phyloP scores from a whole-genome alignment of 2,329 filamentous ascomycete genomes.

The Reticulascus tulasneorum region DNA sequence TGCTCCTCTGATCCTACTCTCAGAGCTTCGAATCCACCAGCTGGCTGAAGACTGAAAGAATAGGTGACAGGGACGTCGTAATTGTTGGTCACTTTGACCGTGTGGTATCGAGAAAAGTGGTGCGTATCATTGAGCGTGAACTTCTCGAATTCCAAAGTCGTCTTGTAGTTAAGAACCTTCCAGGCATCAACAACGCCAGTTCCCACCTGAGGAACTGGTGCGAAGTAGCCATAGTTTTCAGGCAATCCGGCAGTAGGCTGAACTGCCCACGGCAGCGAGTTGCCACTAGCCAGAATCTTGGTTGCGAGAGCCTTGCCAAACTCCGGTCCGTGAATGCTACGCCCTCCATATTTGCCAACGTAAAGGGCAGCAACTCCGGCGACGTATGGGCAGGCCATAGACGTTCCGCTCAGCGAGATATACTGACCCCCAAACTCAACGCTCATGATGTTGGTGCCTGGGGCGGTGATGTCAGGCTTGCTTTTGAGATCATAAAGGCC shows the following conservation, averaged over 20 bases:
- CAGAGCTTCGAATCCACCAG: slow-evolving; percentile 17
- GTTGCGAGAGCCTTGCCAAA: slow-evolving; percentile 25
- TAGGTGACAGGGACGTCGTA: slow-evolving; percentile 29
- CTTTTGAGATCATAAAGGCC: slow-evolving; percentile 37
- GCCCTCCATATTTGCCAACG: slow-evolving; percentile 28
- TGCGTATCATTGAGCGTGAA: slow-evolving; percentile 42
- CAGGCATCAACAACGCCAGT: slow-evolving; percentile 38
- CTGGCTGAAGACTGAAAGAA: slow-evolving; percentile 19
- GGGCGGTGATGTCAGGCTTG: slow-evolving; percentile 39
- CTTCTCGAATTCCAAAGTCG: slow-evolving; percentile 32
- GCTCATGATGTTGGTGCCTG: slow-evolving; percentile 36
- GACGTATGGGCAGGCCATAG: slow-evolving; percentile 41
- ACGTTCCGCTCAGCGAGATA: slow-evolving; percentile 41
- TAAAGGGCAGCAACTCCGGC: slow-evolving; percentile 33
- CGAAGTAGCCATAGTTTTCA: slow-evolving; percentile 17
- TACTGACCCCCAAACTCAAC: slow-evolving; percentile 37
- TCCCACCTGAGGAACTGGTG: slow-evolving; percentile 35
- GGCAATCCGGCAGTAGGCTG: slow-evolving; percentile 18
- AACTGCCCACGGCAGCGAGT: slow-evolving; percentile 21
- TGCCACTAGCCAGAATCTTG: slow-evolving; percentile 30
- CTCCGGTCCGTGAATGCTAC: slow-evolving; percentile 23
- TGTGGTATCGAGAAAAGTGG: slow-evolving; percentile 27
- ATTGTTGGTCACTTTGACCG: slow-evolving; percentile 30
- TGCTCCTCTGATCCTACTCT: too few relatives aligned
- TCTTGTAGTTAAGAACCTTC: slow-evolving; percentile 35